Conservation (phyloP, 1,139 yeast species). For the Candida albicans region DNA sequence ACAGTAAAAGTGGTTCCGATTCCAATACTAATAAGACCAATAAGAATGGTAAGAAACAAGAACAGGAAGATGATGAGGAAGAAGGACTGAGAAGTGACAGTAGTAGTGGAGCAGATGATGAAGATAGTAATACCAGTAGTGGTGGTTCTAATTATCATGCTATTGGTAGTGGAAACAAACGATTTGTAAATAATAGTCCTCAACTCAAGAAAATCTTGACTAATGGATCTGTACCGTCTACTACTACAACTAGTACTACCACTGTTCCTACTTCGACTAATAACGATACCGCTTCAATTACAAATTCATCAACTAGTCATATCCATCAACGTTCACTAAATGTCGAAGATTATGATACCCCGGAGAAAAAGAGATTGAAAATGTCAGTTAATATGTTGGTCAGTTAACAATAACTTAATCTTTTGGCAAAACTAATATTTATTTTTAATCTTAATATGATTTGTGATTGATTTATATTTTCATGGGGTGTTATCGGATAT, state of each 20-base stretch:
- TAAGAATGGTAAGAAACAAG: slow-evolving; percentile 5
- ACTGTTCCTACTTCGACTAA: slow-evolving; percentile 1
- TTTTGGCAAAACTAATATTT: not conserved
- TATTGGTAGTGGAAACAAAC: not conserved
- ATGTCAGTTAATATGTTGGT: slow-evolving; percentile 51
- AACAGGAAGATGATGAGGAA: not conserved
- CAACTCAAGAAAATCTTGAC: too few relatives aligned
- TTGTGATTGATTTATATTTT: not conserved
- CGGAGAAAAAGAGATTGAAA: slow-evolving; percentile 38
- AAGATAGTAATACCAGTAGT: slow-evolving; percentile 3
- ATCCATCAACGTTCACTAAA: slow-evolving; percentile 2
- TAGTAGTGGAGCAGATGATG: slow-evolving; percentile 1
- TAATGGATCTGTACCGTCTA: slow-evolving; percentile 2
- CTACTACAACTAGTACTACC: slow-evolving; percentile 3
- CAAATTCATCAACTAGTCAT: not conserved
- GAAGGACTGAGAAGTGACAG: slow-evolving; percentile 4
- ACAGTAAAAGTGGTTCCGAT: slow-evolving; percentile 11
- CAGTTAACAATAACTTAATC: slow-evolving; percentile 22
- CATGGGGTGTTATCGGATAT: too few relatives aligned
- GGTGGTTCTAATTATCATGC: slow-evolving; percentile 1
- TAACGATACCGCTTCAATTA: not conserved
- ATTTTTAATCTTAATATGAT: not conserved
- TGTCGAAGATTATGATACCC: slow-evolving; percentile 23
- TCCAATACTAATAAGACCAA: slow-evolving; percentile 18
- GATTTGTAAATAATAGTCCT: too few relatives aligned